Evolutionary conservation across 768 basidiomycete genomes (phyloP).

Genomic region (Lentinula sp.): DNA sequence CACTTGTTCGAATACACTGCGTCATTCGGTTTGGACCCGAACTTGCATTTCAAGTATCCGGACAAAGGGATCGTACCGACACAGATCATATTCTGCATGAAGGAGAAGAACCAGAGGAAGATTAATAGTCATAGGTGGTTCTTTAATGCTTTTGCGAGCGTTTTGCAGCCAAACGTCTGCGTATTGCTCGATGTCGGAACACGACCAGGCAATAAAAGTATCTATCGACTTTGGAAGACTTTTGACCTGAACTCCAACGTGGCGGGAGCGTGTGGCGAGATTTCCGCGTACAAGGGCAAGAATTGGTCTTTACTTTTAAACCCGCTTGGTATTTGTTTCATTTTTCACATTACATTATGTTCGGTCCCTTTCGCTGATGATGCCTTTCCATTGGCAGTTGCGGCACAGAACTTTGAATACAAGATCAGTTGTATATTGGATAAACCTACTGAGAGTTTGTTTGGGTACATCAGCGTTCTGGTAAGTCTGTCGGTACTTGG

Average conservation of each 20-base stretch:
- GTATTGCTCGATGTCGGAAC: constrained; percentile 94
- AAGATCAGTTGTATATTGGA: constrained; percentile 70
- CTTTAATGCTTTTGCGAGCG: constrained; percentile 86
- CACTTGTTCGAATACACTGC: constrained; percentile 84
- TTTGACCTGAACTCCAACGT: constrained; percentile 91
- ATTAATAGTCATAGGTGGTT: constrained; percentile 98
- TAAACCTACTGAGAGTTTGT: constrained; percentile 79
- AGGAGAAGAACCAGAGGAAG: constrained; percentile 95
- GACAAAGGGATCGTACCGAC: constrained; percentile 92
- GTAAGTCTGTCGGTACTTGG: constrained; percentile 27
- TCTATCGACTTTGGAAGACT: constrained; percentile 95
- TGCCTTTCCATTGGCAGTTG: constrained; percentile 30
- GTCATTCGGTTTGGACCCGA: constrained; percentile 71
- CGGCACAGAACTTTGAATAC: constrained; percentile 80
- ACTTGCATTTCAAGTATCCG: constrained; percentile 79
- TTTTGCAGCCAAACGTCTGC: constrained; percentile 90
- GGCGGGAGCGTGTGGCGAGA: constrained; percentile 96
- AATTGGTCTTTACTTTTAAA: constrained; percentile 79
- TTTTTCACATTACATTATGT: not conserved
- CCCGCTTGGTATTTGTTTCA: constrained; percentile 40
- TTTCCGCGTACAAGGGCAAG: constrained; percentile 87
- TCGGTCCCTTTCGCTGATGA: too few species aligned
- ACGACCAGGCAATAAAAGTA: constrained; percentile 77
- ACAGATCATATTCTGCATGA: constrained; percentile 89
- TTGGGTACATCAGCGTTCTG: constrained; percentile 95